A percentile compares a stretch with the other conserved stretches of the same genome.
These are phyloP conservation scores for Gynandropsis gynandra DNA, from an alignment of 345 rosid species.

Conservation along the genomic window DNA sequence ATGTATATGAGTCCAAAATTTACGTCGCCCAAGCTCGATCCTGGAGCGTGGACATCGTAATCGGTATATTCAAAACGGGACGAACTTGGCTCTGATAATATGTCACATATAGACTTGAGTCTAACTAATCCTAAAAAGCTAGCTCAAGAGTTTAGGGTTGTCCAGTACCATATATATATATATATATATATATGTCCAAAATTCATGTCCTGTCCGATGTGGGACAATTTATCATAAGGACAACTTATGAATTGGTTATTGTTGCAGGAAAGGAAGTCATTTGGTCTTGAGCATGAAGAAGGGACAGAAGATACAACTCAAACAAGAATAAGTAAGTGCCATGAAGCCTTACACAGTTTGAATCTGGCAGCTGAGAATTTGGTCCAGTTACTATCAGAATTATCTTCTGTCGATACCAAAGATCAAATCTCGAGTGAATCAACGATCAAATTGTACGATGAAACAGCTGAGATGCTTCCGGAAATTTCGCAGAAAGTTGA, in stretches of 20 bases:
- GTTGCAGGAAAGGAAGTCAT: conserved; percentile 22
- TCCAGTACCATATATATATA: too few relatives aligned
- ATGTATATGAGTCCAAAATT: too few relatives aligned
- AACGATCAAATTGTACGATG: conserved; percentile 31
- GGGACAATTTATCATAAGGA: too few relatives aligned
- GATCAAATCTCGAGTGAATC: conserved; percentile 33
- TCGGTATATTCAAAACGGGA: too few relatives aligned
- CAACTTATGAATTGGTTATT: conserved; percentile 8
- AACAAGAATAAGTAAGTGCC: conserved; percentile 41
- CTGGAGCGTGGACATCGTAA: too few relatives aligned
- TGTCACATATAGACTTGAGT: too few relatives aligned
- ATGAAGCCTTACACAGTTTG: conserved; percentile 40
- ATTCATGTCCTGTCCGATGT: too few relatives aligned
- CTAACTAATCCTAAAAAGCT: too few relatives aligned
- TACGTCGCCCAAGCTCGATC: too few relatives aligned
- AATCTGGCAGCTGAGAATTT: conserved; percentile 38
- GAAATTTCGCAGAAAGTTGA: conserved; percentile 39
- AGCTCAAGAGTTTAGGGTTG: too few relatives aligned
- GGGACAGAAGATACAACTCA: conserved; percentile 17
- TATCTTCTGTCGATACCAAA: conserved; percentile 25
- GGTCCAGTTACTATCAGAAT: conserved; percentile 33
- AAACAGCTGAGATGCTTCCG: conserved; percentile 46
- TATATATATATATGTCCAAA: too few relatives aligned
- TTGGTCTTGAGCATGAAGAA: conserved; percentile 18
- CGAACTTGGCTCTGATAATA: too few relatives aligned